A percentile compares a stretch with the other conserved stretches of the same genome.
phyloP scores from a whole-genome alignment of 129 eudicot genomes.

The Oenanthe sinensis region DNA sequence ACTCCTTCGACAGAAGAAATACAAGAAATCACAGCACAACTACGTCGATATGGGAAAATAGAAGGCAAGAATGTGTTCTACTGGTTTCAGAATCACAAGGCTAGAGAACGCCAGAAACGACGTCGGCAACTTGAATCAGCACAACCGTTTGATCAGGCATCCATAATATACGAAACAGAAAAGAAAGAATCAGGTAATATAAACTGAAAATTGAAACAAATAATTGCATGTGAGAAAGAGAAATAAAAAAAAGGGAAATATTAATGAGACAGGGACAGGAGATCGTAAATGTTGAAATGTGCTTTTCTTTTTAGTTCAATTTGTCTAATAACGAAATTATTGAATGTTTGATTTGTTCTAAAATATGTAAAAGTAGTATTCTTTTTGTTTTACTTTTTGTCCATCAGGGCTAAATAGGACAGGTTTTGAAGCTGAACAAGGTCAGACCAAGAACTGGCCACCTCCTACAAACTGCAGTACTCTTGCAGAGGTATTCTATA shows the following conservation, averaged over 20 bases:
- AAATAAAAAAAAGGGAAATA: neutral
- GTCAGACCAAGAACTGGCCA: conserved; percentile 60
- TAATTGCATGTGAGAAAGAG: conserved; percentile 1
- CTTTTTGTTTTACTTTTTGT: conserved; percentile 24
- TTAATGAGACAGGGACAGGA: conserved; percentile 7
- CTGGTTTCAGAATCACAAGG: conserved; percentile 92
- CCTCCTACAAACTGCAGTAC: conserved; percentile 50
- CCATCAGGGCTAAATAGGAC: conserved; percentile 51
- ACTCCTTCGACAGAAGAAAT: conserved; percentile 78
- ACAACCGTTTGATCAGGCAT: neutral
- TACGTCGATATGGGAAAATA: conserved; percentile 67
- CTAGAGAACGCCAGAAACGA: conserved; percentile 76
- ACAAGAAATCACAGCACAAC: conserved; percentile 77
- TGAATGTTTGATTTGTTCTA: conserved; percentile 15
- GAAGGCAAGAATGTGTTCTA: conserved; percentile 85
- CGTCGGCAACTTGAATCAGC: conserved; percentile 62
- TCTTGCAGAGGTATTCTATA: conserved; percentile 64
- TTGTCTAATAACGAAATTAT: conserved; percentile 6
- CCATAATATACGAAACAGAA: neutral
- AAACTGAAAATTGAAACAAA: neutral
- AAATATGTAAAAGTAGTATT: conserved; percentile 19
- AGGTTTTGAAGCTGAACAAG: conserved; percentile 52
- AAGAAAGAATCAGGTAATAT: conserved; percentile 23
- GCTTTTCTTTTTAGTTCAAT: conserved; percentile 9
- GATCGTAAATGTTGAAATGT: conserved; percentile 12